A percentile compares a stretch with the other conserved stretches of the same genome.
phyloP scores from a whole-genome alignment of 352 stramenopile genomes.

The Hyaloperonospora brassicae region DNA sequence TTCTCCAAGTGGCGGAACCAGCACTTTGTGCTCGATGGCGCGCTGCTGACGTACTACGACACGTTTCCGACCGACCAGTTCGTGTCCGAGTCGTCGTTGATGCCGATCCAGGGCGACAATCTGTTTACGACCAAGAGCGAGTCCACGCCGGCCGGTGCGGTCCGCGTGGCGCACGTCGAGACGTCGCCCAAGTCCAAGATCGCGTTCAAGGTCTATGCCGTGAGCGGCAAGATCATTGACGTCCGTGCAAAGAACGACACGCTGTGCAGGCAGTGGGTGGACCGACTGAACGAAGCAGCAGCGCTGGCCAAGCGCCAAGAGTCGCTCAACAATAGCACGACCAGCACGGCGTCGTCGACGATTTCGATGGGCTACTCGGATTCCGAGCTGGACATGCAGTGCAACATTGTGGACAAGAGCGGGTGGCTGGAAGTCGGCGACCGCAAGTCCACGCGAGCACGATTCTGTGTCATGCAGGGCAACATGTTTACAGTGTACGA shows the following conservation, averaged over 20 bases:
- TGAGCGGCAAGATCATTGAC: slow-evolving; percentile 80
- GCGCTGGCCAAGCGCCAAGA: slow-evolving; percentile 67
- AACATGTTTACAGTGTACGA: slow-evolving; percentile 82
- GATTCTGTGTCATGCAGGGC: slow-evolving; percentile 73
- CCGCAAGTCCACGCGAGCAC: slow-evolving; percentile 62
- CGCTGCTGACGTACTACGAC: slow-evolving; percentile 75
- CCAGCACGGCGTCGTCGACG: slow-evolving; percentile 59
- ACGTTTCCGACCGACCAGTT: slow-evolving; percentile 78
- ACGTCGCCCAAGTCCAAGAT: slow-evolving; percentile 66
- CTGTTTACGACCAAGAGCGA: slow-evolving; percentile 70
- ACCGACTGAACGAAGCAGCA: slow-evolving; percentile 61
- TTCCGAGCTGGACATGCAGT: slow-evolving; percentile 58
- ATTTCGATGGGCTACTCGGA: slow-evolving; percentile 59
- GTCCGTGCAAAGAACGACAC: slow-evolving; percentile 72
- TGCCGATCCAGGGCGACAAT: slow-evolving; percentile 50
- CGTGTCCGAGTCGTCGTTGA: slow-evolving; percentile 47
- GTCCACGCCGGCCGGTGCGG: slow-evolving; percentile 51
- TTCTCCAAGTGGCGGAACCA: slow-evolving; percentile 82
- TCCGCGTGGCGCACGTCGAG: slow-evolving; percentile 75
- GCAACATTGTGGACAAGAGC: slow-evolving; percentile 74
- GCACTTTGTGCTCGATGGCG: slow-evolving; percentile 76
- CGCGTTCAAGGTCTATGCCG: slow-evolving; percentile 75
- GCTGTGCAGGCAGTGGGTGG: slow-evolving; percentile 64
- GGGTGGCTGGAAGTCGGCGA: slow-evolving; percentile 72
- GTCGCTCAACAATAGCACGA: slow-evolving; percentile 63